phyloP scores from a whole-genome alignment of 148 eudicot species.

The Rhododendron griersonianum region DNA sequence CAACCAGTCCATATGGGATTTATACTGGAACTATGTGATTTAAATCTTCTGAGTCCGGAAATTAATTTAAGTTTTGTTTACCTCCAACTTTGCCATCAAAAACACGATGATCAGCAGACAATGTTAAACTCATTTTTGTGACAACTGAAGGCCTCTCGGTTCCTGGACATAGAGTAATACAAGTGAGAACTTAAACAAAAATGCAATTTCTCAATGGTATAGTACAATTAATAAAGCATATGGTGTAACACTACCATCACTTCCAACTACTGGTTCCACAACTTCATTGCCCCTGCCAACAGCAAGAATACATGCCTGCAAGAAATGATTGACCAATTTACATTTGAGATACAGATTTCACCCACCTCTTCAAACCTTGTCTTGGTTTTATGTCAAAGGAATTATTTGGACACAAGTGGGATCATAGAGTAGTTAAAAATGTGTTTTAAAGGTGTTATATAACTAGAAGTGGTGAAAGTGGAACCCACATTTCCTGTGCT shows the following conservation, averaged over 20 bases:
- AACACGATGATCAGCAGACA: constrained; percentile 98
- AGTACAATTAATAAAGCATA: background rate
- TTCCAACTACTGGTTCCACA: constrained; percentile 64
- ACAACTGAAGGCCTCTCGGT: constrained; percentile 62
- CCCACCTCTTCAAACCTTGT: background rate
- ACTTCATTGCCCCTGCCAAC: constrained; percentile 93
- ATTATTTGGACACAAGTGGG: background rate
- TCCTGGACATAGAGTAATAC: constrained; percentile 38
- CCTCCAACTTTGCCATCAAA: constrained; percentile 96
- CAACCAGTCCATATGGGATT: background rate
- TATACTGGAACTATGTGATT: background rate
- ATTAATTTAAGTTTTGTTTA: constrained; percentile 22
- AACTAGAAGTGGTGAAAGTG: background rate
- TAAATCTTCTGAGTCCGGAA: background rate
- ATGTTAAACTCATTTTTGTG: constrained; percentile 78
- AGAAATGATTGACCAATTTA: constrained; percentile 6
- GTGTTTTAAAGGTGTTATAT: background rate
- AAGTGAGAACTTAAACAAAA: constrained; percentile 2
- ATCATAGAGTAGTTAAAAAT: background rate
- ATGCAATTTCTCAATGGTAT: background rate
- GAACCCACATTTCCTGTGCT: background rate
- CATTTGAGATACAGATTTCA: background rate
- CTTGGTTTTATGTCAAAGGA: background rate
- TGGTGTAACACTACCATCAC: constrained; percentile 48
- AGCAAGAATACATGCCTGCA: constrained; percentile 93